Conservation (phyloP, 108 stramenopile species). For the Heterococcus sp. region DNA sequence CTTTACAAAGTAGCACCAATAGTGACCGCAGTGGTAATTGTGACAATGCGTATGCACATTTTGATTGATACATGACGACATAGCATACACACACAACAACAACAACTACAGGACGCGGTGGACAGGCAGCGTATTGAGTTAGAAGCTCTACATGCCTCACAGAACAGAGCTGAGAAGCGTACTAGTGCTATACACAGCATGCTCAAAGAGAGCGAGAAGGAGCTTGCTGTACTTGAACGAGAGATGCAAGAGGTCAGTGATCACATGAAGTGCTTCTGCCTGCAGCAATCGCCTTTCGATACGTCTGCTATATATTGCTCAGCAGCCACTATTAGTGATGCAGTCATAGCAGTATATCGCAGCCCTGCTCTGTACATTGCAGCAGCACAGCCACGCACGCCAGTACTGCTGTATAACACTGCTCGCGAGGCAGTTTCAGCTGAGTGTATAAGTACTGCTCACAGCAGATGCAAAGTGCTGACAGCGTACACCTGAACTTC, state of each 20-base stretch:
- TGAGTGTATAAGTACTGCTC: too few species aligned
- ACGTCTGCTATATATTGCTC: neutral
- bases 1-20: too few species aligned
- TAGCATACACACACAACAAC: too few species aligned
- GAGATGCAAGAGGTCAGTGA: conserved; percentile 58
- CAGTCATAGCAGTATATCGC: neutral
- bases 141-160: conserved; percentile 64
- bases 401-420: too few species aligned
- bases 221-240: conserved; percentile 58
- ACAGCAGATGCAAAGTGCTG: too few species aligned
- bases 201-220: conserved; percentile 54
- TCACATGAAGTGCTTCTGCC: too few species aligned
- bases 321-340: neutral
- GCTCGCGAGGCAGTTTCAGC: too few species aligned
- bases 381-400: neutral
- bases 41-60: too few species aligned
- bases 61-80: too few species aligned
- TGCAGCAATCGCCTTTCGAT: neutral
- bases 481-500: too few species aligned
- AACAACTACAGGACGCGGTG: conserved; percentile 54
- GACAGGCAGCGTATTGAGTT: conserved; percentile 64
- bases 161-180: conserved; percentile 63
- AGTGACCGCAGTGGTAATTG: too few species aligned
- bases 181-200: conserved; percentile 57
- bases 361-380: neutral